Base-by-base conservation (phyloP, 441 rosid species). In the Adansonia gregorii region DNA sequence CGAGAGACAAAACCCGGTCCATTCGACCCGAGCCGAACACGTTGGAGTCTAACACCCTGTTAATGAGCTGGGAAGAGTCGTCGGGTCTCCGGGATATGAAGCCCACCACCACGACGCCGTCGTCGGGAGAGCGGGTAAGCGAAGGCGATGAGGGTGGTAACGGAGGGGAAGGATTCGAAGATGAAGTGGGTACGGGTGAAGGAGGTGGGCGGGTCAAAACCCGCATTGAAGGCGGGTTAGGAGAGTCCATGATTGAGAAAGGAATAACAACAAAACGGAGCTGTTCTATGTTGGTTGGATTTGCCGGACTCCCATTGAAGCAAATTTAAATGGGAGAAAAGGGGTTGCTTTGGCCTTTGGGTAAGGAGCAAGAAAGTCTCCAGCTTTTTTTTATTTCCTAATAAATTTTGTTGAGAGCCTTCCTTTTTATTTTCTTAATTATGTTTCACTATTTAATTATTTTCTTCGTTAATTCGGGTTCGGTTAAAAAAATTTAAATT, bases 81-180 rank as follows among this genome's bases (percentile, higher is more conserved):
- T 86, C 88, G 46, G 95, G 86, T 76, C 80, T 83, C 24, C 87
- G 88, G 24, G 93, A 85, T 71, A 93, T 46, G 75, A 92, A 89
- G 12, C 98, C 98, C n/a, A 93, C 91, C 35, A 93, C 97, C 9
- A 89, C 89, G 12, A 91, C 86, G 74, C 97, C 94, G 56, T 85
- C 82, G n/a, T 85, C 82, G n/a, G 49, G 72, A 31, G 84, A 71
- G 77, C 80, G 85, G 74, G 87, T 77, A 58, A 67, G 87, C 11
- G 86, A 74, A 10, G 51, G 88, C 39, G 65, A 52, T 22, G 83
- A 35, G 7, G 79, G 49, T 6, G 77, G 63, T 3, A 67, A 85
- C 10, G 78, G 71, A 24, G 84, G 84, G 12, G 75, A 77, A 27
- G 83, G 68, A 72, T 79, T 79, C 31, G 82, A 43, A 11, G 84